These are phyloP conservation scores for Schizothecium vesticola DNA, from an alignment of 495 filamentous ascomycete genomes.

Conservation along the genomic window DNA sequence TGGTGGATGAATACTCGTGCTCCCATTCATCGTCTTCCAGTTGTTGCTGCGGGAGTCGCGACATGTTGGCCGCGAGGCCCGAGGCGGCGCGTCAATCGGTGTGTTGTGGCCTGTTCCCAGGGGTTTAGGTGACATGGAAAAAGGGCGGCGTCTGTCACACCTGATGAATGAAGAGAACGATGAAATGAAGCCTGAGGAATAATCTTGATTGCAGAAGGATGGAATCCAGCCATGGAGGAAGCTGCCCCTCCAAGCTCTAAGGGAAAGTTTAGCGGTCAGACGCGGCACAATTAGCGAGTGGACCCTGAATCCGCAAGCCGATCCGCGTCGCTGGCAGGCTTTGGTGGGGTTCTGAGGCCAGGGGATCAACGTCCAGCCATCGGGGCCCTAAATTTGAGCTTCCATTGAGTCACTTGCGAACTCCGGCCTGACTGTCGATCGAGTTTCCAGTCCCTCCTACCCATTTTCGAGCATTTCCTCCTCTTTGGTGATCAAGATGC, in stretches of 20 bases:
- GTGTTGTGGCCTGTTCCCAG: background rate
- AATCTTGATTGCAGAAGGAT: background rate
- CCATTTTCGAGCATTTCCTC: background rate
- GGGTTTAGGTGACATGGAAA: background rate
- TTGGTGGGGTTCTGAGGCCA: conserved; percentile 5
- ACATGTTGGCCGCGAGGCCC: background rate
- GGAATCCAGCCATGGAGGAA: background rate
- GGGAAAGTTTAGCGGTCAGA: conserved; percentile 24
- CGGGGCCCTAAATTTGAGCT: conserved; percentile 1
- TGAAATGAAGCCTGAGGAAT: background rate
- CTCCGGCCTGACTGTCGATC: background rate
- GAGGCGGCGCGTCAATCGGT: background rate
- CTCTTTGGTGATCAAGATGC: conserved; percentile 52
- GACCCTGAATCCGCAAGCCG: background rate
- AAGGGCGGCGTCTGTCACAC: background rate
- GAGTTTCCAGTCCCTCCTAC: background rate
- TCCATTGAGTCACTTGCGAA: conserved; percentile 12
- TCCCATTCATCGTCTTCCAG: conserved; percentile 49
- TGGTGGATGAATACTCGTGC: conserved; percentile 53
- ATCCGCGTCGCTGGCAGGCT: conserved; percentile 6
- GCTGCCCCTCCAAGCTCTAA: background rate
- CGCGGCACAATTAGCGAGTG: conserved; percentile 14
- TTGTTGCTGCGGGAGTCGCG: background rate
- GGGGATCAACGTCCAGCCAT: background rate
- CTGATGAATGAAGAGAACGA: background rate